Evolutionary conservation across 345 rosid species (phyloP).

Genomic region (Anacardium occidentale): DNA sequence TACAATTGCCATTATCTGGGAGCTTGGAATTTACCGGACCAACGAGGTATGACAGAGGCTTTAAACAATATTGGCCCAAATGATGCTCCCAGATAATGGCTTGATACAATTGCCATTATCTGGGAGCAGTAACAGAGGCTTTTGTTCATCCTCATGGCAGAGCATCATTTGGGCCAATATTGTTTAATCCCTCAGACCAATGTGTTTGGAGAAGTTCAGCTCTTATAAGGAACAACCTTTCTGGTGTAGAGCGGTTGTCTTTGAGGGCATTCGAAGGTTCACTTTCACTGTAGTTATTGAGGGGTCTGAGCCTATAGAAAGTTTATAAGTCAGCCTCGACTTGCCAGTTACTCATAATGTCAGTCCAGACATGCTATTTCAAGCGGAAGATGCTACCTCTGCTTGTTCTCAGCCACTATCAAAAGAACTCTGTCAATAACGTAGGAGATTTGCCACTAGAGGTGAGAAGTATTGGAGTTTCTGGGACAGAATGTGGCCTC

Average conservation of each 20-base stretch:
- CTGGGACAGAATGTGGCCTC: constrained; percentile 48
- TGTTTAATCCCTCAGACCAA: constrained; percentile 58
- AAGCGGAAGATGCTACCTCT: constrained; percentile 32
- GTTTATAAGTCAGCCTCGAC: constrained; percentile 51
- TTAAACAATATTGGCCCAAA: too few species aligned
- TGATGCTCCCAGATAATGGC: too few species aligned
- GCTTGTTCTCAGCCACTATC: constrained; percentile 52
- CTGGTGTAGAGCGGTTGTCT: constrained; percentile 77
- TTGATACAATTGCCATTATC: constrained; percentile 27
- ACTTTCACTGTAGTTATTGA: constrained; percentile 47
- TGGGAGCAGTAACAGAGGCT: constrained; percentile 43
- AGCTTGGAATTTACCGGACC: constrained; percentile 28
- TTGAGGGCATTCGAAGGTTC: constrained; percentile 60
- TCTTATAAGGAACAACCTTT: constrained; percentile 63
- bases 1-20: constrained; percentile 28
- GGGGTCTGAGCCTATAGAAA: constrained; percentile 49
- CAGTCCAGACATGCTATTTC: constrained; percentile 36
- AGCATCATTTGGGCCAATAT: constrained; percentile 61
- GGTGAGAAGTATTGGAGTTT: constrained; percentile 54
- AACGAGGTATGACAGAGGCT: constrained; percentile 37
- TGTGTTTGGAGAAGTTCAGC: constrained; percentile 74
- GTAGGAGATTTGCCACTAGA: constrained; percentile 61
- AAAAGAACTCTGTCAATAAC: constrained; percentile 62
- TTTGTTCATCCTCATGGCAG: constrained; percentile 49
- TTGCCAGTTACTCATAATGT: constrained; percentile 36